These are phyloP conservation scores for Penicillium vulpinum DNA, from an alignment of 2,329 filamentous ascomycete genomes.

Conservation along the genomic window DNA sequence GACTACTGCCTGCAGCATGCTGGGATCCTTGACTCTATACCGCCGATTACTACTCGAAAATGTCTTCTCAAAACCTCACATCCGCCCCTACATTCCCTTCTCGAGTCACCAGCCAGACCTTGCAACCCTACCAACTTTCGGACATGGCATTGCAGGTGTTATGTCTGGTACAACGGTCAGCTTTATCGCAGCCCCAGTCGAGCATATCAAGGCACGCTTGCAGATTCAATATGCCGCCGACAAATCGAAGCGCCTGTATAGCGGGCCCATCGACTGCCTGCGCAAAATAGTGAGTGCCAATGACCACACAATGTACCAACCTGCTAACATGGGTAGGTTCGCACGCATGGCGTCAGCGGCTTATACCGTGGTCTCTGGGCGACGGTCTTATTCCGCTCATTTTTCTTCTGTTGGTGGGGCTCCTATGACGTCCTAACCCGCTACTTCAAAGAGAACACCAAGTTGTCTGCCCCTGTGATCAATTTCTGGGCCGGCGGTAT, in stretches of 20 bases:
- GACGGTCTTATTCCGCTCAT: constrained; percentile 83
- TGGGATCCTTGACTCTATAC: constrained; percentile 88
- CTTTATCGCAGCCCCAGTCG: constrained; percentile 89
- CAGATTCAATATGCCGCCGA: constrained; percentile 88
- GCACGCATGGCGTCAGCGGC: constrained; percentile 70
- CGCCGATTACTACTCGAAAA: constrained; percentile 78
- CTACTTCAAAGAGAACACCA: constrained; percentile 65
- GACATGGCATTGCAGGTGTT: constrained; percentile 84
- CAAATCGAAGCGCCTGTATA: constrained; percentile 77
- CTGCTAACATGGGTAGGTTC: constrained; percentile 34
- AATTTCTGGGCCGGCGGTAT: constrained; percentile 98
- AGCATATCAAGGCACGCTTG: constrained; percentile 90
- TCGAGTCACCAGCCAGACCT: constrained; percentile 35
- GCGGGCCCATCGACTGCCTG: constrained; percentile 81
- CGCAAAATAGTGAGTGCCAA: constrained; percentile 55
- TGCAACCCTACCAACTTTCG: constrained; percentile 67
- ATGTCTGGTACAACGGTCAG: constrained; percentile 86
- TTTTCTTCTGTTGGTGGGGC: constrained; percentile 99
- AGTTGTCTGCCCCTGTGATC: constrained; percentile 71
- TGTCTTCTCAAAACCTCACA: constrained; percentile 63
- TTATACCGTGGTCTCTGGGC: constrained; percentile 83
- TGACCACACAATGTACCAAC: neutral
- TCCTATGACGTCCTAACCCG: constrained; percentile 83
- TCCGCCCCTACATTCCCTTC: constrained; percentile 41
- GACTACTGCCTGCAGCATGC: constrained; percentile 61